phyloP scores from a whole-genome alignment of 2,329 filamentous ascomycete species.

The Dryadomyces quercivorus region DNA sequence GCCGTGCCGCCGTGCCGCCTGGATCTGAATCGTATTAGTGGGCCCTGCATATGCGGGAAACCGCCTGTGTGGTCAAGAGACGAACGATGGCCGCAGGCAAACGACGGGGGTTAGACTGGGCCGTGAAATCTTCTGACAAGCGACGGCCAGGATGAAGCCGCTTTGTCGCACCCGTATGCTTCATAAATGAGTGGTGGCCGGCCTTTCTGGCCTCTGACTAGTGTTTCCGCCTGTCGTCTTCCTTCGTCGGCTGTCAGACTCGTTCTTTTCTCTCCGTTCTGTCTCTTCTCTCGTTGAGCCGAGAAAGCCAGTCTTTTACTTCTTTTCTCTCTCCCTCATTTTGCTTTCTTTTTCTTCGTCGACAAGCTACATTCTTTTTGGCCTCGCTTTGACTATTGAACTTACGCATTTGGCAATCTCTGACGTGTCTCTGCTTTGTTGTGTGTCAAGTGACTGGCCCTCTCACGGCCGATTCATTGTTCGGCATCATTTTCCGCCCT shows the following conservation, averaged over 20 bases:
- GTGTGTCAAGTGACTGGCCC: background rate
- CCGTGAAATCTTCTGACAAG: background rate
- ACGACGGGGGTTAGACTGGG: background rate
- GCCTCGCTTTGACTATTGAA: background rate
- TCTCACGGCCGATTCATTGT: background rate
- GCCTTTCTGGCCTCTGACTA: slow-evolving; percentile 5
- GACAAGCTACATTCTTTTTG: background rate
- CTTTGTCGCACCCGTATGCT: background rate
- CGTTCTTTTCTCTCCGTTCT: background rate
- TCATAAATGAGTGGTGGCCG: background rate
- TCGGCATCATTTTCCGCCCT: background rate
- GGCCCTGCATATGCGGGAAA: background rate
- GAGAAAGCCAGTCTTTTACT: background rate
- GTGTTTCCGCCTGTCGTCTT: background rate
- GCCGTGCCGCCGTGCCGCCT: background rate
- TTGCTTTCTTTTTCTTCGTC: slow-evolving; percentile 5
- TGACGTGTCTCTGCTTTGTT: background rate
- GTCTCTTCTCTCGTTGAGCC: background rate
- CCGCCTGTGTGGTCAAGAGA: background rate
- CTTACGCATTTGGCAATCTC: background rate
- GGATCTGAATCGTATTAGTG: background rate
- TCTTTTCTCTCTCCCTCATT: background rate
- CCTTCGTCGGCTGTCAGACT: background rate
- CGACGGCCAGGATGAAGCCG: background rate
- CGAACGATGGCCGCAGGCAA: background rate